Base-by-base conservation (phyloP, 768 basidiomycete genomes). In the Termitomyces sp. region DNA sequence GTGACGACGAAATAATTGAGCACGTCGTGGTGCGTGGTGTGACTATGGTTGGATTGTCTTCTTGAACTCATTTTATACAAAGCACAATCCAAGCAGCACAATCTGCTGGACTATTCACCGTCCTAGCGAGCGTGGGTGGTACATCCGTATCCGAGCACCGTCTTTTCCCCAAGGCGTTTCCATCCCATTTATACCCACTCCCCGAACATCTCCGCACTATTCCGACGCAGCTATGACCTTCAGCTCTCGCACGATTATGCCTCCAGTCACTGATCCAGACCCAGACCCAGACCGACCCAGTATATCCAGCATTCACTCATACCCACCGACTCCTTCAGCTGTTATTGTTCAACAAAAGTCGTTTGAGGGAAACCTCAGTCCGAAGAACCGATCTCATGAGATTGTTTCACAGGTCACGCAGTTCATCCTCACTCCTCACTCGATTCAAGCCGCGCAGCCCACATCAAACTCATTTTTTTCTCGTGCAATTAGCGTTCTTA, bases 91-190 rank as follows among this genome's bases (percentile, higher is more conserved):
- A n/a, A 84, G 81, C 4, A 82, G 80, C 24, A 78, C 79, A 0
- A 68, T 90, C 2, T 78, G 80, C 55, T 93, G 91, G 91, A 82
- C 82, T 10, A 83, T 92, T 28, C 91, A 92, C 67, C 82, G 85
- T 5, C 91, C 91, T 1, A 83, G 53, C 10, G 28, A 84, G 57
- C 82, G 87, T 30, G 91, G 91, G 46, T 93, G 91, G 91, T 93
- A 92, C 69, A 84, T 93, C 58, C 87, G 87, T 43, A 72, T 93
- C 26, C 81, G 87, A 36, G 74, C 88, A 2, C 90, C 91, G 0
- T 64, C 76, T 4, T 92, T 91, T 61, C 86, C 88, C 0, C 85
- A 82, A 13, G 77, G 80, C 3, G 75, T 78, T 11, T 83, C 76
- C 60, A 86, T 86, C 30, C 77, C 83, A 1, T 65, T 86, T 8